phyloP scores from a whole-genome alignment of 2,329 filamentous ascomycete genomes.

The Colletotrichum orbiculare region DNA sequence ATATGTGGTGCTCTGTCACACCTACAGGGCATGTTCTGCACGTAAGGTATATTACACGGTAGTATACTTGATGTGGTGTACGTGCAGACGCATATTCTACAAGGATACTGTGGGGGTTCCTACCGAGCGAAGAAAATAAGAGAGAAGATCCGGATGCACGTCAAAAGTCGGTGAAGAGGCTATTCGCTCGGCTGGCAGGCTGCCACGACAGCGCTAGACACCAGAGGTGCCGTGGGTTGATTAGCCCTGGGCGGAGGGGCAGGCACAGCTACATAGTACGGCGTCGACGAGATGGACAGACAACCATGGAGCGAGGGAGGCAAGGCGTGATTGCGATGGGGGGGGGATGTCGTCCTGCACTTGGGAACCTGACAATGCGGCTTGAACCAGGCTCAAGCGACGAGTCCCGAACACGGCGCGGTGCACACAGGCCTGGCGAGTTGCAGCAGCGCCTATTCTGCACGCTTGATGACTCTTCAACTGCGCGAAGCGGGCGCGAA shows the following conservation, averaged over 20 bases:
- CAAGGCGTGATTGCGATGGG: too few species aligned
- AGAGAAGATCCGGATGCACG: slow-evolving; percentile 8
- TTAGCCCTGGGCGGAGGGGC: neutral
- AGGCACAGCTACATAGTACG: too few species aligned
- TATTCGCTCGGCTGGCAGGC: slow-evolving; percentile 31
- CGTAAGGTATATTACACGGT: too few species aligned
- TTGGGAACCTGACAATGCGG: too few species aligned
- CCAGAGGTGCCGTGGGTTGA: slow-evolving; percentile 2
- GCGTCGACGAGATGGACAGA: too few species aligned
- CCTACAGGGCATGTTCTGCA: too few species aligned
- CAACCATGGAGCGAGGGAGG: too few species aligned
- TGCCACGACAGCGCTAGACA: slow-evolving; percentile 31
- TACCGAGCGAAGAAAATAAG: neutral
- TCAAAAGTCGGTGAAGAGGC: slow-evolving; percentile 36
- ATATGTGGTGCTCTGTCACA: too few species aligned
- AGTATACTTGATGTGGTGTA: too few species aligned
- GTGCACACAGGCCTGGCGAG: neutral
- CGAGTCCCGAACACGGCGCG: neutral
- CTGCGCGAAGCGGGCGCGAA: neutral
- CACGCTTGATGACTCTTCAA: neutral
- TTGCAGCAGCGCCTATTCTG: neutral
- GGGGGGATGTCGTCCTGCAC: too few species aligned
- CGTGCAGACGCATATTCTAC: neutral
- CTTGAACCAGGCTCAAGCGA: too few species aligned
- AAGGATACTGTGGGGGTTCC: neutral